Percentiles rank a stretch among this genome's conserved stretches.
These are phyloP conservation scores for Daldinia loculata DNA, from an alignment of 495 filamentous ascomycete genomes.

Conservation along the genomic window DNA sequence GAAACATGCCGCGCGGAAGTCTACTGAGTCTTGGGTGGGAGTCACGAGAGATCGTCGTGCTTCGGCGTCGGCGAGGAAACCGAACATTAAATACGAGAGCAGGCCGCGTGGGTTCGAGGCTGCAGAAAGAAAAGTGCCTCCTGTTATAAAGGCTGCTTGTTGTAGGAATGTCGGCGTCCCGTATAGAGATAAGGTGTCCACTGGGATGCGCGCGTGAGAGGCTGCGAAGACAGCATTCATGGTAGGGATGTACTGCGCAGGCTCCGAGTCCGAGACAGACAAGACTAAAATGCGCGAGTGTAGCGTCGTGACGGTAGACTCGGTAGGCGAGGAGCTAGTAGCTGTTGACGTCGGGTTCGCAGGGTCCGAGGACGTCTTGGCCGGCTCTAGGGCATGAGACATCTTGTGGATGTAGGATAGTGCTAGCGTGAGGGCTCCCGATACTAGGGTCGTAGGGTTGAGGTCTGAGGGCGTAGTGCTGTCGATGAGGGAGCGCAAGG, in stretches of 20 bases:
- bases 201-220: conserved; percentile 81
- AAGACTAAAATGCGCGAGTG: conserved; percentile 87
- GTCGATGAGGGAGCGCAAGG: conserved; percentile 72
- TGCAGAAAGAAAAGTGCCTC: conserved; percentile 83
- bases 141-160: conserved; percentile 90
- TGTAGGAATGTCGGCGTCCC: conserved; percentile 89
- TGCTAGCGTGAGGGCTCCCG: conserved; percentile 89
- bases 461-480: conserved; percentile 69
- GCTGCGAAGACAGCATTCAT: conserved; percentile 99
- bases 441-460: conserved; percentile 74
- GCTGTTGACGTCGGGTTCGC: conserved; percentile 42
- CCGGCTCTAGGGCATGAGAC: conserved; percentile 50
- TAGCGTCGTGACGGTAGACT: conserved; percentile 54
- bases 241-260: conserved; percentile 93
- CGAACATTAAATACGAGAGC: conserved; percentile 94
- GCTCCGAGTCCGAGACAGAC: conserved; percentile 81
- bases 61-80: conserved; percentile 80
- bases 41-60: conserved; percentile 71
- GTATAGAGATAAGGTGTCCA: conserved; percentile 87
- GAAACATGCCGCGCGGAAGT: conserved; percentile 97
- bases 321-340: conserved; percentile 20
- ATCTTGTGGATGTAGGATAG: conserved; percentile 84
- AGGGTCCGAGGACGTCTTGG: conserved; percentile 43
- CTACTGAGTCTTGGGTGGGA: conserved; percentile 85
- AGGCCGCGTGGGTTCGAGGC: conserved; percentile 69